Evolutionary conservation across 129 eudicot species (phyloP), one percentile per base, ranked within the genome.

Genomic region (Chrysanthemum lavandulifolium): DNA sequence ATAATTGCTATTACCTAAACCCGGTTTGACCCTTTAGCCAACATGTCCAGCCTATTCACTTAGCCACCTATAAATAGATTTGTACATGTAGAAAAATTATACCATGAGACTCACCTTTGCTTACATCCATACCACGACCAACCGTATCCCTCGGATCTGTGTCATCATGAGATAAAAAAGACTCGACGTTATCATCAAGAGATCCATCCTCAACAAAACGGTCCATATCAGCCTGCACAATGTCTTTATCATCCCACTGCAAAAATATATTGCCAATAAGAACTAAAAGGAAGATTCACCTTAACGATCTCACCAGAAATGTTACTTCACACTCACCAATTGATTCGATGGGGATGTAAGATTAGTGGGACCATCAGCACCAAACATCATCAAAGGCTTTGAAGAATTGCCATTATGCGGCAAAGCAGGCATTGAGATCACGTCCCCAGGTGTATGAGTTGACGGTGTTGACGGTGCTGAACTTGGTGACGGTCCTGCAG

Each of bases 121-220:
- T 79, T 27, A 89, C 88, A 80, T 93, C 96, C 92, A 87, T 89
- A 72, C 95, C 72, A 74, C 96, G 95, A 50, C 93, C 96, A 66
- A 86, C 89, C 2, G 90, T 61, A 82, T 87, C 96, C 72, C 96
- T 81, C 25, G 87, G 85, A 78, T 89, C 98, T 11, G 85, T 77
- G 82, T 93, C 98, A 74, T 92, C 98, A 72, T 86, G 98, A 8
- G 98, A 89, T 72, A 93, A 89, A 84, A 93, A 89, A 80, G 98
- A 93, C 81, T 93, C 96, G 1, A 89, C 98, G n/a, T 93, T 93
- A 61, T 93, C 98, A 72, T 93, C 98, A 74, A 93, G 89, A 66
- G 96, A 82, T 66, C 96, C 96, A 79, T 93, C 98, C 69, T 93
- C 98, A 85, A 92, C 96, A 60, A 93, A 93, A 50, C 96, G 95